Percentiles rank a stretch among this genome's conserved stretches.
Conservation (phyloP, 192 early-diverging fungal species). For the Coemansia nantahalensis region DNA sequence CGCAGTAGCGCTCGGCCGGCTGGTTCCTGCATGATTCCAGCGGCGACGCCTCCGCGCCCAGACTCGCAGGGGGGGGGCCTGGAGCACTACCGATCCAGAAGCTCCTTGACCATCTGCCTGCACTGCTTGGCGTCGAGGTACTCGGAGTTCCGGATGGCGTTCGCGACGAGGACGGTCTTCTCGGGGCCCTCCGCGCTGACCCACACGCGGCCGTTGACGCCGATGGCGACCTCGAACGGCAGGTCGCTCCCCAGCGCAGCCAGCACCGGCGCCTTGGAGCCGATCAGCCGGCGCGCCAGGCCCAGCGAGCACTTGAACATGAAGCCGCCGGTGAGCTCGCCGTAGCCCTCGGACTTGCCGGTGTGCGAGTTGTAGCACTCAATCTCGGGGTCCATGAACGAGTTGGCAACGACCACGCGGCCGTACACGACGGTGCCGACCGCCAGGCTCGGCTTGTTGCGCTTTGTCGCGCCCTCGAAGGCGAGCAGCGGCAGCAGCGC, state of each 20-base stretch:
- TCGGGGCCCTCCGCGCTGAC: conserved; percentile 63
- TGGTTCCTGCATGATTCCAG: too few species aligned
- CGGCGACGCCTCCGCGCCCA: too few species aligned
- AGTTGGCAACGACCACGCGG: conserved; percentile 81
- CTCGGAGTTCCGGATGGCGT: conserved; percentile 74
- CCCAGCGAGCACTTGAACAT: conserved; percentile 81
- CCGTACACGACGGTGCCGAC: conserved; percentile 81
- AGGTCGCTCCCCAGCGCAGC: conserved; percentile 64
- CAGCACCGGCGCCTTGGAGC: conserved; percentile 70
- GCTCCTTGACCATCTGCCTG: conserved; percentile 54
- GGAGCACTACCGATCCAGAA: conserved; percentile 31
- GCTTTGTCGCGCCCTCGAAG: conserved; percentile 92
- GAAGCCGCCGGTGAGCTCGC: conserved; percentile 81
- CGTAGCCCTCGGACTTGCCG: conserved; percentile 85
- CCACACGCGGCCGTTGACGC: conserved; percentile 96
- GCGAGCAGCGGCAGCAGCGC: conserved; percentile 77
- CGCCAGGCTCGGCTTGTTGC: conserved; percentile 81
- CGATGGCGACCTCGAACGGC: conserved; percentile 87
- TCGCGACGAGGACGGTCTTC: conserved; percentile 65
- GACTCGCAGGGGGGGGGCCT: too few species aligned
- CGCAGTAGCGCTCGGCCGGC: too few species aligned
- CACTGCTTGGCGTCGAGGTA: conserved; percentile 60
- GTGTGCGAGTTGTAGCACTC: conserved; percentile 84
- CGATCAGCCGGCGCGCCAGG: conserved; percentile 59
- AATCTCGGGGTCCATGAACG: conserved; percentile 96